A percentile compares a stretch with the other conserved stretches of the same genome.
Conservation (phyloP, 768 basidiomycete species). For the Boletus huronensis region DNA sequence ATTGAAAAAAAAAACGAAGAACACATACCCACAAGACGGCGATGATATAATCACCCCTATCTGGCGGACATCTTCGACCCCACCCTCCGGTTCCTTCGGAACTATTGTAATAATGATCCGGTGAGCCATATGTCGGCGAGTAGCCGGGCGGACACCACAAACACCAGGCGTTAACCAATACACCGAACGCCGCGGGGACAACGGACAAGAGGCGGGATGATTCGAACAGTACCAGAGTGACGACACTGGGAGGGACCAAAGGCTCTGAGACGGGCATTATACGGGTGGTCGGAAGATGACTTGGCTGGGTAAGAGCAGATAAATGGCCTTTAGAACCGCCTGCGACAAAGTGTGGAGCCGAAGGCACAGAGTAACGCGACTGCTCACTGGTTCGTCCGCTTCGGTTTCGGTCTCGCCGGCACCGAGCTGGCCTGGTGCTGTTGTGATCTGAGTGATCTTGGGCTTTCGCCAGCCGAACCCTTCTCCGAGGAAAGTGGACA, state of each 20-base stretch:
- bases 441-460: slow-evolving; percentile 53
- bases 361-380: slow-evolving; percentile 1
- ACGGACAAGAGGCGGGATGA: slow-evolving; percentile 66
- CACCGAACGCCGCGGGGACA: slow-evolving; percentile 68
- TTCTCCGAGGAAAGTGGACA: slow-evolving; percentile 25
- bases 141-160: slow-evolving; percentile 44
- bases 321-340: slow-evolving; percentile 7
- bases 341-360: neutral
- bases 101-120: neutral
- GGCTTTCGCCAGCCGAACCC: slow-evolving; percentile 33
- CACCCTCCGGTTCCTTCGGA: slow-evolving; percentile 10
- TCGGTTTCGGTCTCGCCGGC: slow-evolving; percentile 81
- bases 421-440: slow-evolving; percentile 53
- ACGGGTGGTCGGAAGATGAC: slow-evolving; percentile 67
- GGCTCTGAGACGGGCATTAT: slow-evolving; percentile 49
- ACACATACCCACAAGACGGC: slow-evolving; percentile 66
- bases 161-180: slow-evolving; percentile 58
- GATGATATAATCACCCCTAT: slow-evolving; percentile 61
- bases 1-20: neutral
- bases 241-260: slow-evolving; percentile 45
- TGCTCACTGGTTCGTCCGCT: slow-evolving; percentile 67
- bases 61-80: slow-evolving; percentile 40
- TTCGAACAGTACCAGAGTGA: slow-evolving; percentile 64
- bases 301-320: slow-evolving; percentile 39
- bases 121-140: slow-evolving; percentile 3